Evolutionary conservation across 495 filamentous ascomycete species (phyloP).

Genomic region (Podospora pseudoanserina): DNA sequence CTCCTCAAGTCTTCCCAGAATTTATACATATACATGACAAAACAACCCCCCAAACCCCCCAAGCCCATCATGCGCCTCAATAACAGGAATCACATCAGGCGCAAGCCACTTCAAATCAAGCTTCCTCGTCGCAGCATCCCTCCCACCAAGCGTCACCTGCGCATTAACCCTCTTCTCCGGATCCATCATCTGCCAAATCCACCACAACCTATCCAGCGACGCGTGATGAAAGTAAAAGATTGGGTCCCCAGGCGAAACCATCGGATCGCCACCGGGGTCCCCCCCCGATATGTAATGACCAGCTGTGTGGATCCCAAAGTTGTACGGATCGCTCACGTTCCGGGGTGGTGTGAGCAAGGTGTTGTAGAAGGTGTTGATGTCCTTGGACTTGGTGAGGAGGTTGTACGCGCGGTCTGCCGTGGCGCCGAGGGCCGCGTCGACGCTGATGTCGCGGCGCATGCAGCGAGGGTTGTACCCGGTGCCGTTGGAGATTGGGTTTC

Average conservation of each 20-base stretch:
- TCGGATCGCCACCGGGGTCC: slow-evolving; percentile 58
- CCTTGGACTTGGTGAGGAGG: slow-evolving; percentile 46
- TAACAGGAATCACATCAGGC: slow-evolving; percentile 26
- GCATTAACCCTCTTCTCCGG: slow-evolving; percentile 22
- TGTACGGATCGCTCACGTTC: slow-evolving; percentile 36
- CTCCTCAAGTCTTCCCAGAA: neutral
- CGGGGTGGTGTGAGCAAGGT: slow-evolving; percentile 42
- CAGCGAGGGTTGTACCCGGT: slow-evolving; percentile 40
- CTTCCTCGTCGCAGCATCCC: slow-evolving; percentile 12
- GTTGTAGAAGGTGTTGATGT: slow-evolving; percentile 54
- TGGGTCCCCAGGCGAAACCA: slow-evolving; percentile 56
- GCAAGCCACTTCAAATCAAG: slow-evolving; percentile 37
- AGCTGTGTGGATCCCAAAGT: slow-evolving; percentile 53
- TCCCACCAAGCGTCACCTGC: slow-evolving; percentile 18
- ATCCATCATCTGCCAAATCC: slow-evolving; percentile 56
- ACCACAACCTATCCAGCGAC: slow-evolving; percentile 59
- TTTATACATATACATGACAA: slow-evolving; percentile 39
- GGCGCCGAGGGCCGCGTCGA: slow-evolving; percentile 45
- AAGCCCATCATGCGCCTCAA: slow-evolving; percentile 36
- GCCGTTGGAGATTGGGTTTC: slow-evolving; percentile 34
- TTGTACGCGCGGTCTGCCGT: slow-evolving; percentile 45
- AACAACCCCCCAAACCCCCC: slow-evolving; percentile 33
- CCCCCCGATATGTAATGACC: slow-evolving; percentile 60
- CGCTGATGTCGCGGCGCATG: slow-evolving; percentile 51
- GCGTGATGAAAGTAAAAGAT: slow-evolving; percentile 62